Percentiles rank a stretch among this genome's conserved stretches.
These are phyloP conservation scores for Crepidotus variabilis DNA, from an alignment of 768 basidiomycete genomes.

Conservation along the genomic window DNA sequence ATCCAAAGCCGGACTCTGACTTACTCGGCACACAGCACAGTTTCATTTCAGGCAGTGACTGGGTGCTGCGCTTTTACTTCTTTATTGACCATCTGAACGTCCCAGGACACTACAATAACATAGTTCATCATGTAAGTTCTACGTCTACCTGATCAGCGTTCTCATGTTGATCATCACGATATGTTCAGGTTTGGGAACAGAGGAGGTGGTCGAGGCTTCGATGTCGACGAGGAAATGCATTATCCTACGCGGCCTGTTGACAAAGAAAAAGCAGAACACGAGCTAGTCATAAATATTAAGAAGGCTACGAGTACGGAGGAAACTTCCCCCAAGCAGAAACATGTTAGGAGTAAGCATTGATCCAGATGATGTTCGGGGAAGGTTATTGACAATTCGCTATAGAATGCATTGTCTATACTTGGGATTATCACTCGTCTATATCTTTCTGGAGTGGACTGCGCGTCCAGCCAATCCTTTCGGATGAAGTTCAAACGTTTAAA, in stretches of 20 bases:
- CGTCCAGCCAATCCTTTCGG: slow-evolving; percentile 94
- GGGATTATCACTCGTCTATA: slow-evolving; percentile 97
- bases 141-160: not conserved
- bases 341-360: slow-evolving; percentile 83
- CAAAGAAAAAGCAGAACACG: slow-evolving; percentile 96
- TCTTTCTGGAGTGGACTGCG: slow-evolving; percentile 98
- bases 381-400: slow-evolving; percentile 14
- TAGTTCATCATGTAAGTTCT: not conserved
- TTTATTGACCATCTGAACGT: not conserved
- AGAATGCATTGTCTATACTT: slow-evolving; percentile 99
- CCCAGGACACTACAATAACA: too few species aligned
- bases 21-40: not conserved
- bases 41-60: not conserved
- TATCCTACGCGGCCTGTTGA: slow-evolving; percentile 97
- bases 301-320: slow-evolving; percentile 97
- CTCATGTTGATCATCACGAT: not conserved
- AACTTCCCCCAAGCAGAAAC: slow-evolving; percentile 97
- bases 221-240: slow-evolving; percentile 81
- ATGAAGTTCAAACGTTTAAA: slow-evolving; percentile 99
- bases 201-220: slow-evolving; percentile 42
- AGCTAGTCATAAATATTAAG: slow-evolving; percentile 94
- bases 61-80: not conserved
- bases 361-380: slow-evolving; percentile 2
- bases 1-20: not conserved
- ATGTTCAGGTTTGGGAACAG: slow-evolving; percentile 37